Evolutionary conservation across 768 basidiomycete genomes (phyloP).

Genomic region (Postia placenta): DNA sequence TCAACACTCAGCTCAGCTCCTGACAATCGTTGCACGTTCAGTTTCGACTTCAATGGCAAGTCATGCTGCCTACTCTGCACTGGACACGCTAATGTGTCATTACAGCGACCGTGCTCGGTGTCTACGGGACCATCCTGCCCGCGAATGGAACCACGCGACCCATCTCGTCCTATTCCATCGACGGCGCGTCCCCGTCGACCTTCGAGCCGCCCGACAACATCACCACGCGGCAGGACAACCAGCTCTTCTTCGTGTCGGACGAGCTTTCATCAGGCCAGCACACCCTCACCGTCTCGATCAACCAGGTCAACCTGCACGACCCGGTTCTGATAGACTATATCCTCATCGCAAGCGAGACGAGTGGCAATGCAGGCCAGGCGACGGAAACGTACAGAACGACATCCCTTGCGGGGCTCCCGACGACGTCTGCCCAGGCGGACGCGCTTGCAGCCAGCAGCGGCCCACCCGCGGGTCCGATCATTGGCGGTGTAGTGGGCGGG

Average conservation of each 20-base stretch:
- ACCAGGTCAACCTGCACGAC: conserved; percentile 1
- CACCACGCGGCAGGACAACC: conserved; percentile 8
- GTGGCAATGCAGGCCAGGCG: not conserved
- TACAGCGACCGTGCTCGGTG: not conserved
- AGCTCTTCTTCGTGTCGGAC: conserved; percentile 13
- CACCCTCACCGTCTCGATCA: conserved; percentile 14
- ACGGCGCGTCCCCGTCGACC: conserved; percentile 9
- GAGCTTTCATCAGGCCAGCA: conserved; percentile 8
- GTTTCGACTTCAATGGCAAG: not conserved
- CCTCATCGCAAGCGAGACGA: not conserved
- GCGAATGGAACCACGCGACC: not conserved
- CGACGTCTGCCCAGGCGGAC: not conserved
- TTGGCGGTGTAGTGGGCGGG: conserved; percentile 13
- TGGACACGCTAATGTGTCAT: not conserved
- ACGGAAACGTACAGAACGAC: not conserved
- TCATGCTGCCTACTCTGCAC: not conserved
- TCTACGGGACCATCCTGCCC: not conserved
- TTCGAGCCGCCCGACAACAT: not conserved
- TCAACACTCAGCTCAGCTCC: not conserved
- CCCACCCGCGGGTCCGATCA: conserved; percentile 8
- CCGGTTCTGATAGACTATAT: conserved; percentile 16
- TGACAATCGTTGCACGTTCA: not conserved
- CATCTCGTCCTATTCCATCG: conserved; percentile 10
- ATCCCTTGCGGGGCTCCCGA: not conserved
- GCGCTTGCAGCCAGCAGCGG: not conserved